These are phyloP conservation scores for Endoconidiophora laricicola DNA, from an alignment of 2,329 filamentous ascomycete genomes.

Conservation along the genomic window DNA sequence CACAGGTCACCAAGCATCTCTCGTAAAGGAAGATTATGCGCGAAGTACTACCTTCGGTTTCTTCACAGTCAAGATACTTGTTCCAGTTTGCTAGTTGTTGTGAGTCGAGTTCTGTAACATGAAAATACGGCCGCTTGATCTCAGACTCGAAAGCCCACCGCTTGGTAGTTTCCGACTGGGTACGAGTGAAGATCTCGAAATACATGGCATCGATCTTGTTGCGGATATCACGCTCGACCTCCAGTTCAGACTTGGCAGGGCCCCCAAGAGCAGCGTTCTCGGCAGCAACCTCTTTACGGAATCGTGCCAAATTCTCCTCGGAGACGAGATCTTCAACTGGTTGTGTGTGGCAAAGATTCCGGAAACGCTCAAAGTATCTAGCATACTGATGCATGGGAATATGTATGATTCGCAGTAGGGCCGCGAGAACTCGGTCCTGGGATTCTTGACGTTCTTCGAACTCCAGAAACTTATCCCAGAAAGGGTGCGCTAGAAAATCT, in stretches of 20 bases:
- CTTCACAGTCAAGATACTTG: constrained; percentile 93
- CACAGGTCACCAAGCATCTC: constrained; percentile 79
- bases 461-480: constrained; percentile 98
- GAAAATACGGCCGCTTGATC: constrained; percentile 92
- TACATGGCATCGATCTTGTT: constrained; percentile 64
- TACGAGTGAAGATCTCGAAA: constrained; percentile 63
- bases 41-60: constrained; percentile 59
- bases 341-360: constrained; percentile 53
- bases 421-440: constrained; percentile 67
- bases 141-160: constrained; percentile 91
- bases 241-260: constrained; percentile 48
- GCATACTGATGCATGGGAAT: constrained; percentile 95
- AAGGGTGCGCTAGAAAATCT: constrained; percentile 85
- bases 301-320: constrained; percentile 47
- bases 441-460: constrained; percentile 85
- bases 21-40: constrained; percentile 79
- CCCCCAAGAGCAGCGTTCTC: constrained; percentile 39
- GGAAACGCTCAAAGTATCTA: constrained; percentile 84
- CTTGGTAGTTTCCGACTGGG: constrained; percentile 76
- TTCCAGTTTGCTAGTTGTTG: constrained; percentile 77
- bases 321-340: constrained; percentile 59
- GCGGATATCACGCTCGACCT: constrained; percentile 70
- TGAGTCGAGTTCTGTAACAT: constrained; percentile 82
- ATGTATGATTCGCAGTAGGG: constrained; percentile 66
- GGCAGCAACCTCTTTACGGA: constrained; percentile 54